A percentile compares a stretch with the other conserved stretches of the same genome.
Evolutionary conservation across 768 basidiomycete genomes (phyloP).

Genomic region (Fistulinella prunicolor): DNA sequence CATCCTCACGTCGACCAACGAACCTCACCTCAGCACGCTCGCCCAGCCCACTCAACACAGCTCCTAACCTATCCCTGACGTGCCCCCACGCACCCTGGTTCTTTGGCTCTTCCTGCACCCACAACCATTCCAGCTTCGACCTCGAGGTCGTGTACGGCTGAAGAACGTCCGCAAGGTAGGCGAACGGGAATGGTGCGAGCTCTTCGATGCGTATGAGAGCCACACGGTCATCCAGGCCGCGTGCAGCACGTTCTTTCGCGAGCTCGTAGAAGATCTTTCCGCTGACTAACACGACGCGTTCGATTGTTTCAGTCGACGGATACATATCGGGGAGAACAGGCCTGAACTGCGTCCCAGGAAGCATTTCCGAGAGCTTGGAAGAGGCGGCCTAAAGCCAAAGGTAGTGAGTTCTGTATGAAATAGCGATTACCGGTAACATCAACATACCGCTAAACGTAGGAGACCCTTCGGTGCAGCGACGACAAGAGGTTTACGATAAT

Average conservation of each 20-base stretch:
- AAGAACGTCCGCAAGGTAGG: conserved; percentile 45
- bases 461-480: conserved; percentile 85
- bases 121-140: conserved; percentile 39
- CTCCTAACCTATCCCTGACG: conserved; percentile 54
- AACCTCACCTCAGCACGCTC: conserved; percentile 42
- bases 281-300: conserved; percentile 69
- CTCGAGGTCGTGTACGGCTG: conserved; percentile 44
- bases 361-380: conserved; percentile 62
- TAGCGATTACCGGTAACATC: neutral
- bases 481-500: conserved; percentile 83
- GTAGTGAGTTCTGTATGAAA: neutral
- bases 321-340: conserved; percentile 58
- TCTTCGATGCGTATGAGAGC: conserved; percentile 83
- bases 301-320: conserved; percentile 36
- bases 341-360: conserved; percentile 57
- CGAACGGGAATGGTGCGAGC: conserved; percentile 84
- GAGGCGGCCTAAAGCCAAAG: conserved; percentile 58
- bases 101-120: conserved; percentile 85
- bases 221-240: conserved; percentile 46
- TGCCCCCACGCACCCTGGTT: conserved; percentile 84
- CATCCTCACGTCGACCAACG: conserved; percentile 66
- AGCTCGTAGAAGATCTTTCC: conserved; percentile 93
- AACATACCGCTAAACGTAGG: conserved; percentile 66
- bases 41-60: conserved; percentile 45
- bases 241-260: conserved; percentile 58